These are phyloP conservation scores for Adansonia gregorii DNA, from an alignment of 441 rosid species.

Conservation along the genomic window DNA sequence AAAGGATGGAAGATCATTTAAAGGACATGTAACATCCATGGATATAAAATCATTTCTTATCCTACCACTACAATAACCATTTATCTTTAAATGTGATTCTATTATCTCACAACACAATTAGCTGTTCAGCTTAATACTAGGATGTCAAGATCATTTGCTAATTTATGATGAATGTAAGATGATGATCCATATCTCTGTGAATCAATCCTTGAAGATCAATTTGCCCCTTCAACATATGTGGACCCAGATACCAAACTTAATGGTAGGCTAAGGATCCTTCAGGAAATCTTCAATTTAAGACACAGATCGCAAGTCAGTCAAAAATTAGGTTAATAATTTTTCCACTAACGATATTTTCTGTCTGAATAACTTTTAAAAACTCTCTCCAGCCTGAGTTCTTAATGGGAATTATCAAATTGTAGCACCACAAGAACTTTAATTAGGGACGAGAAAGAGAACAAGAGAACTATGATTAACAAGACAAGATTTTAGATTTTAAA, in stretches of 20 bases:
- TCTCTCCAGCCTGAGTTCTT: not conserved
- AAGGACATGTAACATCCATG: not conserved
- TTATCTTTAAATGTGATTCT: not conserved
- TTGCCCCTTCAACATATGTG: slow-evolving; percentile 3
- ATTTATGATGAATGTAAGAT: not conserved
- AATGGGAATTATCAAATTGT: not conserved
- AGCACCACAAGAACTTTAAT: slow-evolving; percentile 10
- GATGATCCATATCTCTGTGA: not conserved
- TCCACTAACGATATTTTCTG: not conserved
- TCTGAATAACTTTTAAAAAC: not conserved
- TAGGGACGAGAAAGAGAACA: not conserved
- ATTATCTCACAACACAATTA: not conserved
- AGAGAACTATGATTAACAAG: not conserved
- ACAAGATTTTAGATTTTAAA: not conserved
- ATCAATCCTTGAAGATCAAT: not conserved
- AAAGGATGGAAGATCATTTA: not conserved
- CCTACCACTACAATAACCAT: not conserved
- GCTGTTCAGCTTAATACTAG: not conserved
- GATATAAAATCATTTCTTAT: not conserved
- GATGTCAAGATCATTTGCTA: not conserved
- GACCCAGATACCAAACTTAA: not conserved
- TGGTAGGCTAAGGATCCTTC: not conserved
- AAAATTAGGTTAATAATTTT: not conserved
- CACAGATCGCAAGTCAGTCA: not conserved
- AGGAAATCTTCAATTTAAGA: slow-evolving; percentile 4